Conservation (phyloP, 768 basidiomycete species). For the Collybia sordida region DNA sequence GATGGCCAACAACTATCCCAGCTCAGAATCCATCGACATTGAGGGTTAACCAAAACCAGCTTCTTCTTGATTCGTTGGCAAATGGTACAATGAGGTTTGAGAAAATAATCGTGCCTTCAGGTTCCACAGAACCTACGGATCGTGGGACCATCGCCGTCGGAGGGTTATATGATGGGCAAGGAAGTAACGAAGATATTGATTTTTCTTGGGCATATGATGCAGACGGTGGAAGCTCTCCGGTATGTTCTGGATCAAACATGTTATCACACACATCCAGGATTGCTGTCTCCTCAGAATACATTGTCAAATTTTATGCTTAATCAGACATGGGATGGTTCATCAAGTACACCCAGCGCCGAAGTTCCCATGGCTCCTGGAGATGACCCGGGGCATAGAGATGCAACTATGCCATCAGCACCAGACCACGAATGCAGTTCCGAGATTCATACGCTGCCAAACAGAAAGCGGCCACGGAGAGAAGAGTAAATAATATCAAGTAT, state of each 20-base stretch:
- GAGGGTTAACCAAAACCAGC: conserved; percentile 53
- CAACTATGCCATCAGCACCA: conserved; percentile 2
- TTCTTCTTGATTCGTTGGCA: conserved; percentile 47
- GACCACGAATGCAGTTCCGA: background rate
- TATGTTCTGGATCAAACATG: conserved; percentile 3
- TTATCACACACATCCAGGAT: background rate
- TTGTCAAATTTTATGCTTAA: background rate
- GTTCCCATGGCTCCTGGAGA: no score
- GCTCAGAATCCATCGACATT: conserved; percentile 62
- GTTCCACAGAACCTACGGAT: conserved; percentile 3
- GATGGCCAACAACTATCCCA: conserved; percentile 64
- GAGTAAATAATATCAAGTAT: no score
- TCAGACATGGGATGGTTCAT: background rate
- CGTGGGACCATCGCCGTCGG: conserved; percentile 4
- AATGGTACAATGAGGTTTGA: conserved; percentile 51
- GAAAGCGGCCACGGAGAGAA: conserved; percentile 29
- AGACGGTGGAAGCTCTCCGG: conserved; percentile 22
- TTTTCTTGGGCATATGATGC: conserved; percentile 46
- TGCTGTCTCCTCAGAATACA: no score
- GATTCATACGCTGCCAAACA: conserved; percentile 7
- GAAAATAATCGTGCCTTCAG: conserved; percentile 18
- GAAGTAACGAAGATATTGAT: conserved; percentile 26
- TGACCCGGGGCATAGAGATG: no score
- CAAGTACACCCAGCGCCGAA: no score
- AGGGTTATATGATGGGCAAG: conserved; percentile 5